phyloP scores from a whole-genome alignment of 306 rosid genomes.

The Cicer judaicum region DNA sequence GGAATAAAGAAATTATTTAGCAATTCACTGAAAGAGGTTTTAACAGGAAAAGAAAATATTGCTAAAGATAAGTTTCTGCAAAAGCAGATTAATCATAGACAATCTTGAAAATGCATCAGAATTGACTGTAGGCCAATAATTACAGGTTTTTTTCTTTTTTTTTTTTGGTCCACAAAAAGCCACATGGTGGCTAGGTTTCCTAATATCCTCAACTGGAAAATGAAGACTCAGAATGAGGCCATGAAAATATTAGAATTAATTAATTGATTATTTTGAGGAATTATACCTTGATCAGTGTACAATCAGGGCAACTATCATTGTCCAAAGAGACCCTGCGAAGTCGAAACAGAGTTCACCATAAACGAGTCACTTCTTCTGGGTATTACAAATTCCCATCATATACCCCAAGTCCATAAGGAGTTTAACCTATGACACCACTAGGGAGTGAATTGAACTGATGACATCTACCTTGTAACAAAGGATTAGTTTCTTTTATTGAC shows the following conservation, averaged over 20 bases:
- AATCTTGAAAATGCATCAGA: neutral
- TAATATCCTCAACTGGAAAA: neutral
- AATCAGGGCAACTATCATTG: conserved; percentile 68
- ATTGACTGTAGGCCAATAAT: neutral
- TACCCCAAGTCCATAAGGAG: conserved; percentile 32
- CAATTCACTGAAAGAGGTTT: conserved; percentile 16
- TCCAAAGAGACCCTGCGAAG: conserved; percentile 80
- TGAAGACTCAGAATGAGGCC: conserved; percentile 30
- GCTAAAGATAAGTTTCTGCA: conserved; percentile 26
- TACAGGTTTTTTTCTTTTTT: neutral
- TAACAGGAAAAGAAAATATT: conserved; percentile 12
- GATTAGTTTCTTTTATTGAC: neutral
- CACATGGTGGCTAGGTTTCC: conserved; percentile 16
- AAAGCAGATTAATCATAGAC: neutral
- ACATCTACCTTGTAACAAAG: conserved; percentile 22
- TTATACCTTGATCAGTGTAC: conserved; percentile 76
- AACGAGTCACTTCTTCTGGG: conserved; percentile 45
- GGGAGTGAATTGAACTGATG: conserved; percentile 33
- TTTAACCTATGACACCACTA: conserved; percentile 32
- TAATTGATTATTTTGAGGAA: conserved; percentile 30
- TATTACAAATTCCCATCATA: conserved; percentile 39
- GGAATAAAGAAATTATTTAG: neutral
- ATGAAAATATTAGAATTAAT: conserved; percentile 20
- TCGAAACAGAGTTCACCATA: conserved; percentile 41
- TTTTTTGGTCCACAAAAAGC: neutral